Percentiles rank a stretch among this genome's conserved stretches.
Conservation (phyloP, 371 early-diverging fungal genomes). For the Lichtheimia ramosa region DNA sequence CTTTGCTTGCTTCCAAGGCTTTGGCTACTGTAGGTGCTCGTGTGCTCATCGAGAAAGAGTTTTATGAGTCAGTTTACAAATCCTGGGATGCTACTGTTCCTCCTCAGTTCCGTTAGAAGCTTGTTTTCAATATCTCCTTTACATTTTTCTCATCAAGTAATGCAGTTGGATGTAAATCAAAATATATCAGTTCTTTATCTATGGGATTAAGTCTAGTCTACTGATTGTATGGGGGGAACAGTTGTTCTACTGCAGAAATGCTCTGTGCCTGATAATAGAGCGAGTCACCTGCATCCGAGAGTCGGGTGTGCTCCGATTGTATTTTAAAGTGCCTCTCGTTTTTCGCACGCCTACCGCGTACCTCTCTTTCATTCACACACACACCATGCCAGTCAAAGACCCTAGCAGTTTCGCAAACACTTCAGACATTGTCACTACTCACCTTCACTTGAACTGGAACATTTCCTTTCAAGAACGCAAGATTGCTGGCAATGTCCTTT, state of each 20-base stretch:
- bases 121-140: background rate
- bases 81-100: background rate
- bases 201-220: too few relatives aligned
- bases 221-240: too few relatives aligned
- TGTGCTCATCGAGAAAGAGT: slow-evolving; percentile 1
- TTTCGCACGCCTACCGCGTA: too few relatives aligned
- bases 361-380: background rate
- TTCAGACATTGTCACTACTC: slow-evolving; percentile 66
- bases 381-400: slow-evolving; percentile 41
- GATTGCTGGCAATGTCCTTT: slow-evolving; percentile 68
- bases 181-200: too few relatives aligned
- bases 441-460: slow-evolving; percentile 73
- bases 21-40: slow-evolving; percentile 13
- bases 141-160: background rate
- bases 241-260: too few relatives aligned
- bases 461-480: slow-evolving; percentile 76
- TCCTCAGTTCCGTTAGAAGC: too few relatives aligned
- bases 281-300: background rate
- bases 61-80: background rate
- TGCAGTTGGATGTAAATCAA: background rate
- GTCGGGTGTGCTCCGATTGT: background rate
- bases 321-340: too few relatives aligned
- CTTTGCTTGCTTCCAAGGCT: slow-evolving; percentile 24
- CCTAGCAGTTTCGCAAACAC: slow-evolving; percentile 88
- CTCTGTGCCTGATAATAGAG: too few relatives aligned